phyloP scores from a whole-genome alignment of 75 land plant genomes.

The Cryptomeria japonica region DNA sequence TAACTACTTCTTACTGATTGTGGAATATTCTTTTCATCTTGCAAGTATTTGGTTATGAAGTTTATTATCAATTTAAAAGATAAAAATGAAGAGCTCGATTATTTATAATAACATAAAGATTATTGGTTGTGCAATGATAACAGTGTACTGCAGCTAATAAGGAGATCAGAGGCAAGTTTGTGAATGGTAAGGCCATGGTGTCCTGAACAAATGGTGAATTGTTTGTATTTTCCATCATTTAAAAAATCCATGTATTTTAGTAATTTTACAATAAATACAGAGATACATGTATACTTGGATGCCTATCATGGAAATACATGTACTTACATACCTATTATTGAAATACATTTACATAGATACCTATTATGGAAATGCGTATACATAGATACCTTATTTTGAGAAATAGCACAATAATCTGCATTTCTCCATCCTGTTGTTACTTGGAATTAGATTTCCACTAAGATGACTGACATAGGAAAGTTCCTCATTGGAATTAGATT shows the following conservation, averaged over 20 bases:
- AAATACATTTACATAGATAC: background rate
- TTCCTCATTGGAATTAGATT: background rate
- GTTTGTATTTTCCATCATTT: background rate
- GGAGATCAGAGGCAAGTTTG: slow-evolving; percentile 44
- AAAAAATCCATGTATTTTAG: background rate
- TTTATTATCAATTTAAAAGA: background rate
- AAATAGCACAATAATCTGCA: background rate
- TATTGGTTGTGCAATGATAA: background rate
- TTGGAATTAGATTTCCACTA: background rate
- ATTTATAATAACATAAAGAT: background rate
- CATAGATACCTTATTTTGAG: background rate
- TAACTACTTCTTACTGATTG: background rate
- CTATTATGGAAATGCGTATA: background rate
- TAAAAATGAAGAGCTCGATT: background rate
- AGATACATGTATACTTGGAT: background rate
- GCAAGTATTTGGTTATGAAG: background rate
- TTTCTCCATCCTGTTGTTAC: background rate
- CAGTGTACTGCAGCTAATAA: slow-evolving; percentile 57
- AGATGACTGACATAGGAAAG: background rate
- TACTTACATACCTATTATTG: background rate
- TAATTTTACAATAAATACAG: background rate
- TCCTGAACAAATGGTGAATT: background rate
- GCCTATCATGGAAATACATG: background rate
- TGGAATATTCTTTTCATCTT: background rate
- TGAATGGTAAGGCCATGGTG: slow-evolving; percentile 27